Percentiles rank a stretch among this genome's conserved stretches.
Conservation (phyloP, 345 rosid species). For the Melaleuca alternifolia region DNA sequence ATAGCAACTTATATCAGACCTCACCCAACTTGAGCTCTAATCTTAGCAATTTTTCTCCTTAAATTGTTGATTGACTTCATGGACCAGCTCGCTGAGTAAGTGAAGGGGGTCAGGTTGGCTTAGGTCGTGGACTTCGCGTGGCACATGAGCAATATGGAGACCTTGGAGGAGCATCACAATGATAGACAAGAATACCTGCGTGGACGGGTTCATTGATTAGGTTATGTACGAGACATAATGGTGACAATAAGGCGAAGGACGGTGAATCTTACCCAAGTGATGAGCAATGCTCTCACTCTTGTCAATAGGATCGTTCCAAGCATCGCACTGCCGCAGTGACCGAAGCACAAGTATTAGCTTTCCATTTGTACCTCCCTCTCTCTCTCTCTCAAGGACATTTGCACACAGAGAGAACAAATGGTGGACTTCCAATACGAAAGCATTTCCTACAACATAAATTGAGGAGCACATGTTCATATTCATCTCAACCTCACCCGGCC, state of each 20-base stretch:
- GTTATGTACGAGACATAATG: neutral
- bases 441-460: constrained; percentile 44
- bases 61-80: neutral
- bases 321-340: neutral
- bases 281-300: neutral
- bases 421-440: constrained; percentile 49
- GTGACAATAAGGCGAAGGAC: neutral
- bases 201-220: neutral
- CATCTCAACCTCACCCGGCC: neutral
- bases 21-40: neutral
- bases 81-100: neutral
- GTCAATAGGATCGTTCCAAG: neutral
- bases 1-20: neutral
- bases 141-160: neutral
- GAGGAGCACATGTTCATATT: constrained; percentile 31
- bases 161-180: rapidly evolving
- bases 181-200: neutral
- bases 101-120: neutral
- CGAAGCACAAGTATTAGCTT: neutral
- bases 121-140: neutral
- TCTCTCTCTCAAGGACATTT: neutral
- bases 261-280: neutral
- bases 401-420: constrained; percentile 23
- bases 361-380: neutral
- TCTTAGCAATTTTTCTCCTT: neutral